Evolutionary conservation across 1,139 yeast species (phyloP).

Genomic region (Scheffersomyces segobiensis): DNA sequence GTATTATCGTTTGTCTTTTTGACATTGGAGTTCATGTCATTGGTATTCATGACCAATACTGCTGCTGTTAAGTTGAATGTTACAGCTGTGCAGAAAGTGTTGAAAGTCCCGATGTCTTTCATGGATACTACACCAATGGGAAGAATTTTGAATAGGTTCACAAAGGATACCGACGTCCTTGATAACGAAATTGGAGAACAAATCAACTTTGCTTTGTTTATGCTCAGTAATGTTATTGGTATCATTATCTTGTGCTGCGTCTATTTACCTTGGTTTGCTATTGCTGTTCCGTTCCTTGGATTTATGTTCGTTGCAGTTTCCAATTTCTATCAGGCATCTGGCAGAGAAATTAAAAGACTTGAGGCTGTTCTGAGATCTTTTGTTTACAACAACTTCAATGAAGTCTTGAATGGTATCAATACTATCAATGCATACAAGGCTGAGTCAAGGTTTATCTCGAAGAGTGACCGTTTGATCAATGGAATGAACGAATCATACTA

Average conservation of each 20-base stretch:
- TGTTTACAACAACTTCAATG: conserved; percentile 22
- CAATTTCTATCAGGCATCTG: conserved; percentile 19
- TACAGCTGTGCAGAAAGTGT: conserved; percentile 35
- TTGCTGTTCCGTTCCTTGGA: conserved; percentile 19
- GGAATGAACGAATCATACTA: conserved; percentile 19
- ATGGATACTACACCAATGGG: conserved; percentile 63
- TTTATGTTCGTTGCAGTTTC: conserved; percentile 13
- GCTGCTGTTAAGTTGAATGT: conserved; percentile 41
- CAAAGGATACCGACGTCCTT: conserved; percentile 79
- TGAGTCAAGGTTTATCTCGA: conserved; percentile 12
- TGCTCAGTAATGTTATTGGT: conserved; percentile 56
- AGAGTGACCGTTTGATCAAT: conserved; percentile 14
- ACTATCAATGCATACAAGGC: conserved; percentile 18
- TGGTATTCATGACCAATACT: conserved; percentile 8
- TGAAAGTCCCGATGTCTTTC: conserved; percentile 55
- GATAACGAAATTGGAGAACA: conserved; percentile 71
- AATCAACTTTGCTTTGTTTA: conserved; percentile 47
- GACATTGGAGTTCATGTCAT: conserved; percentile 5
- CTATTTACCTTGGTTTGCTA: conserved; percentile 49
- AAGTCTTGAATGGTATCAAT: conserved; percentile 18
- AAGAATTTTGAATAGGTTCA: conserved; percentile 58
- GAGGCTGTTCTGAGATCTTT: conserved; percentile 21
- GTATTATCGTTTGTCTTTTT: conserved; percentile 9
- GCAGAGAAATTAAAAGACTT: conserved; percentile 20
- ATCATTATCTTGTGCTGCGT: conserved; percentile 64